A percentile compares a stretch with the other conserved stretches of the same genome.
These are phyloP conservation scores for Penicillium waksmanii DNA, from an alignment of 495 filamentous ascomycete genomes.

Conservation along the genomic window DNA sequence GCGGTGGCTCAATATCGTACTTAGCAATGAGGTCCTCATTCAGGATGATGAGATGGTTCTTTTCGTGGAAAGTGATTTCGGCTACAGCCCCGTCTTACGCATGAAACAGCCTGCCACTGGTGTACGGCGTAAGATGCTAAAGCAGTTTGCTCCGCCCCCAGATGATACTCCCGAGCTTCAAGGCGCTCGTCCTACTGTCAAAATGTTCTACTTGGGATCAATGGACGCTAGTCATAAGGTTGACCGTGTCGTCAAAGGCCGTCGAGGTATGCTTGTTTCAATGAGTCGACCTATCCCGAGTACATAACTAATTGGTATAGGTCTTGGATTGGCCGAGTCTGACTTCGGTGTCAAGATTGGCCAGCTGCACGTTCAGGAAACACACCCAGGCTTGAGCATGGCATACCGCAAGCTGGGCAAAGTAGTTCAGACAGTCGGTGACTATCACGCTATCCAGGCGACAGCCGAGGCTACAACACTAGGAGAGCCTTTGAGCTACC, in stretches of 20 bases:
- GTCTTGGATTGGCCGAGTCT: slow-evolving; percentile 87
- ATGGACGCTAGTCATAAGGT: slow-evolving; percentile 97
- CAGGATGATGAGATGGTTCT: slow-evolving; percentile 95
- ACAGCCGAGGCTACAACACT: slow-evolving; percentile 96
- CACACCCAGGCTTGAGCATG: slow-evolving; percentile 80
- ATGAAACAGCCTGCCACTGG: slow-evolving; percentile 98
- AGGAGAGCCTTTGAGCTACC: slow-evolving; percentile 91
- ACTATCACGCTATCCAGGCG: slow-evolving; percentile 96
- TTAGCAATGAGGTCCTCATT: slow-evolving; percentile 88
- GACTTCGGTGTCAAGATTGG: slow-evolving; percentile 91
- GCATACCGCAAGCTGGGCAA: slow-evolving; percentile 96
- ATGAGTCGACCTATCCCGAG: background rate
- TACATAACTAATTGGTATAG: slow-evolving; percentile 47
- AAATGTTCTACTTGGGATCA: slow-evolving; percentile 91
- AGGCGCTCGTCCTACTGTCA: slow-evolving; percentile 85
- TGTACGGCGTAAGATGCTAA: slow-evolving; percentile 89
- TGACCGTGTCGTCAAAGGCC: slow-evolving; percentile 87
- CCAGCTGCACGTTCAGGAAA: slow-evolving; percentile 84
- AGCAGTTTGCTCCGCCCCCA: slow-evolving; percentile 97
- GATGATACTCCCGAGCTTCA: slow-evolving; percentile 96
- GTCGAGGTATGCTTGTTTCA: slow-evolving; percentile 70
- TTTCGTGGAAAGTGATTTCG: slow-evolving; percentile 97
- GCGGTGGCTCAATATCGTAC: slow-evolving; percentile 91
- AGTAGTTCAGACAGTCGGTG: slow-evolving; percentile 87
- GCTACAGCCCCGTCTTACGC: slow-evolving; percentile 92